A percentile compares a stretch with the other conserved stretches of the same genome.
Evolutionary conservation across 805 yeast genomes (phyloP).

Genomic region (Candida suzukii): DNA sequence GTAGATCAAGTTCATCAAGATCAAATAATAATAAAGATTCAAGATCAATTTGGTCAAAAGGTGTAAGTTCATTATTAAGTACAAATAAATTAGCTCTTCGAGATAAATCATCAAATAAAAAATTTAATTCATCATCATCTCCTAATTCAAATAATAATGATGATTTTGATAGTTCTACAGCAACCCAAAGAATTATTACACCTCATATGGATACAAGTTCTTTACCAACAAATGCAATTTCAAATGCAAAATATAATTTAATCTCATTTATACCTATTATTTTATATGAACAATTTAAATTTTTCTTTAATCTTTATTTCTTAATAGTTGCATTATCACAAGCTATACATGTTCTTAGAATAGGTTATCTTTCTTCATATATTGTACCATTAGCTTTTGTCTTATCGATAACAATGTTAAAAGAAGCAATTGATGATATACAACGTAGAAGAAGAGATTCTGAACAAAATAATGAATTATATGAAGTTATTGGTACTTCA

Average conservation of each 20-base stretch:
- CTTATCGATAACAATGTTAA: constrained; percentile 83
- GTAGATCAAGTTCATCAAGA: constrained; percentile 5
- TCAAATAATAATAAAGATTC: constrained; percentile 9
- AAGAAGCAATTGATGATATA: constrained; percentile 93
- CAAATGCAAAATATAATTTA: constrained; percentile 92
- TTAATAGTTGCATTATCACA: constrained; percentile 91
- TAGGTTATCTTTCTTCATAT: constrained; percentile 90
- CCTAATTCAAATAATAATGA: not conserved
- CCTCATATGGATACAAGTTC: constrained; percentile 27
- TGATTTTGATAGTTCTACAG: not conserved
- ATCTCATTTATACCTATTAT: constrained; percentile 82
- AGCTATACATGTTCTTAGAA: constrained; percentile 79
- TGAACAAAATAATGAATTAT: constrained; percentile 81
- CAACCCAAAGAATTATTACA: constrained; percentile 28
- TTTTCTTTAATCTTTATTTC: constrained; percentile 90
- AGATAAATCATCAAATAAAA: no score
- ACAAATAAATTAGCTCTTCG: constrained; percentile 19
- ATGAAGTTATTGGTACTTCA: constrained; percentile 53
- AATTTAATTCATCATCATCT: not conserved
- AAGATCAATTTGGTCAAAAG: constrained; percentile 22
- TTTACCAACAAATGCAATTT: constrained; percentile 68
- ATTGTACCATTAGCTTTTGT: constrained; percentile 94
- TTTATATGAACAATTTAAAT: constrained; percentile 92
- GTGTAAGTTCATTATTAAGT: constrained; percentile 20
- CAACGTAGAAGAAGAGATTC: constrained; percentile 83